phyloP scores from a whole-genome alignment of 2,329 filamentous ascomycete species.

The Fusarium odoratissimum region DNA sequence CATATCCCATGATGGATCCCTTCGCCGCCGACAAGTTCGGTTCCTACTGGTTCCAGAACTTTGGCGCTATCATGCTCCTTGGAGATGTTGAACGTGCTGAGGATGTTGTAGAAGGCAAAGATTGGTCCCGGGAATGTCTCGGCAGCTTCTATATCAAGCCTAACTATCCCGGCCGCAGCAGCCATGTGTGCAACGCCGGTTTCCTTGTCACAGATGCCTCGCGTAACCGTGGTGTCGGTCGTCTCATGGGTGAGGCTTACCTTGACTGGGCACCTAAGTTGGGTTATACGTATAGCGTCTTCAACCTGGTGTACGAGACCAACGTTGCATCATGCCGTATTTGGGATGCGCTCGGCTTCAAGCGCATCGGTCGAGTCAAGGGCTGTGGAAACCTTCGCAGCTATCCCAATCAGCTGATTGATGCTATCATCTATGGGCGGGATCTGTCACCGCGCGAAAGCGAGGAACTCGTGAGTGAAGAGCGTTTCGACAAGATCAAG shows the following conservation, averaged over 20 bases:
- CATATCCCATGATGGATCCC: conserved; percentile 86
- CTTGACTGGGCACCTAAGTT: conserved; percentile 82
- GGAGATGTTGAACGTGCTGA: conserved; percentile 75
- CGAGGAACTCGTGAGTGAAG: conserved; percentile 89
- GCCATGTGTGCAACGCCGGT: conserved; percentile 88
- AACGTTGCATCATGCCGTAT: conserved; percentile 91
- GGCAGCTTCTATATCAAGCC: conserved; percentile 96
- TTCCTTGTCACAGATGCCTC: conserved; percentile 80
- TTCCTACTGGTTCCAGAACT: conserved; percentile 91
- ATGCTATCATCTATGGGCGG: conserved; percentile 82
- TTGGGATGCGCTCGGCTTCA: conserved; percentile 93
- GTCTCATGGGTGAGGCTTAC: conserved; percentile 81
- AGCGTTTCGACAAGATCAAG: conserved; percentile 98
- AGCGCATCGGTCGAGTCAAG: conserved; percentile 87
- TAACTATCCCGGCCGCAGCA: conserved; percentile 91
- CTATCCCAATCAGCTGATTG: conserved; percentile 74
- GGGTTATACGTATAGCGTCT: conserved; percentile 92
- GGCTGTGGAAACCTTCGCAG: conserved; percentile 76
- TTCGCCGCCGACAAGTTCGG: conserved; percentile 81
- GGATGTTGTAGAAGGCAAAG: conserved; percentile 68
- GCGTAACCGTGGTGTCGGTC: conserved; percentile 79
- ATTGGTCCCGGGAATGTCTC: conserved; percentile 85
- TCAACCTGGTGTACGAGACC: conserved; percentile 94
- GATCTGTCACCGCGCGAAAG: conserved; percentile 69
- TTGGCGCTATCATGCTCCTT: conserved; percentile 87